Evolutionary conservation across 2,329 filamentous ascomycete species (phyloP).

Genomic region (Aureobasidium sp.): DNA sequence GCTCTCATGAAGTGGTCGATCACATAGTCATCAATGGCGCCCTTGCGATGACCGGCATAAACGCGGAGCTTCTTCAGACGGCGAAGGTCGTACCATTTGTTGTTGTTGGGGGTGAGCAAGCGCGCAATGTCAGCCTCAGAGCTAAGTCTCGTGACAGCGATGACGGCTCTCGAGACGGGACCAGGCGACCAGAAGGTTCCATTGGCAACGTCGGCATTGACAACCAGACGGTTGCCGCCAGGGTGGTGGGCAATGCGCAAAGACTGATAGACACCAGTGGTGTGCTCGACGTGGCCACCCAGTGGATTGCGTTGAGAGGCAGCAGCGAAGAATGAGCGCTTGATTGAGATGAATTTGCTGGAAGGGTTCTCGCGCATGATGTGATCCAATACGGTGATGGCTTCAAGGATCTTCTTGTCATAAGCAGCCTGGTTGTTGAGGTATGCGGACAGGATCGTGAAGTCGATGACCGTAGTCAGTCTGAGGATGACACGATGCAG

Average conservation of each 20-base stretch:
- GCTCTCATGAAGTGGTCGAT: slow-evolving; percentile 43
- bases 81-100: slow-evolving; percentile 31
- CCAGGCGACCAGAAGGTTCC: slow-evolving; percentile 70
- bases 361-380: slow-evolving; percentile 74
- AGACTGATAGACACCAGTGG: slow-evolving; percentile 85
- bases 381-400: slow-evolving; percentile 88
- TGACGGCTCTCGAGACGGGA: slow-evolving; percentile 31
- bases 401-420: slow-evolving; percentile 64
- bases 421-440: slow-evolving; percentile 54
- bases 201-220: slow-evolving; percentile 91
- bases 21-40: slow-evolving; percentile 38
- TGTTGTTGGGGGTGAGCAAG: neutral
- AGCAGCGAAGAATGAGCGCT: slow-evolving; percentile 71
- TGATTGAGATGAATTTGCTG: slow-evolving; percentile 60
- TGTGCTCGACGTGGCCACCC: slow-evolving; percentile 63
- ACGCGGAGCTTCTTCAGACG: slow-evolving; percentile 38
- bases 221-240: slow-evolving; percentile 55
- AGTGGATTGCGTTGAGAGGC: slow-evolving; percentile 45
- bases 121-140: slow-evolving; percentile 25
- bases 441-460: slow-evolving; percentile 61
- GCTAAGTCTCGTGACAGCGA: slow-evolving; percentile 25
- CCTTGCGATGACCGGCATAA: slow-evolving; percentile 33
- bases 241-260: slow-evolving; percentile 62
- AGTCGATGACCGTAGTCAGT: slow-evolving; percentile 57
- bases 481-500: slow-evolving; percentile 56